Base-by-base conservation (phyloP, 2,329 filamentous ascomycete genomes). In the Monilinia aucupariae region DNA sequence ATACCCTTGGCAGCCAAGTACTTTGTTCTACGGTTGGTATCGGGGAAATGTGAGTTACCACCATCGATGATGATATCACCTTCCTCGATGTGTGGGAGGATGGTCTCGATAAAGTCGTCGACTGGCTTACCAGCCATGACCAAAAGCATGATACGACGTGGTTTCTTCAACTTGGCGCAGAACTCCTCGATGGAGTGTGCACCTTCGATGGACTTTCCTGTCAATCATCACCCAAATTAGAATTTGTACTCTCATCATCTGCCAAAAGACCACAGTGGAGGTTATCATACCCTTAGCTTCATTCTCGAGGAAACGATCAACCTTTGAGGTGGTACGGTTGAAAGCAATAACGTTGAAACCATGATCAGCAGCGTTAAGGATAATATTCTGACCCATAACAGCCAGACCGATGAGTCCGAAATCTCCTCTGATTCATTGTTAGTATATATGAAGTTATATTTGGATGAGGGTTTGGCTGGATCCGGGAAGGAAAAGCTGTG, bases 11-110 rank as follows among this genome's bases (percentile, higher is more conserved):
- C 73, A 58, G 81, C 79, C 67, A 97, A 87, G 83, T 97, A 96
- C 80, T 90, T 82, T 78, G 91, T 92, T 76, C 94, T 91, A 80
- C 94, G 92, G 87, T 97, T 97, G 81, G 91, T 93, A 82, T 97
- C 94, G 76, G 94, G 94, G 87, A 90, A 99, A 84, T 97, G 94
- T 70, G 93, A 97, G 89, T 99, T 97, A 74, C 92, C 94, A 78
- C 94, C 94, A 76, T 99, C 94, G 75, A 99, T 97, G 84, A 99
- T 96, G 85, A 99, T 97, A 78, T 99, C 94, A 71, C 91, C 92
- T 74, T 85, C 76, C 77, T 92, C 88, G 69, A 93, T 82, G 76
- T 90, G 86, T 70, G 89, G 91, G 67, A 97, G 84, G 70, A 99
- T 88, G 72, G 88, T 87, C 85, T 97, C 92, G 75, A 99, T 97